phyloP scores from a whole-genome alignment of 495 filamentous ascomycete genomes.

The Daldinia grandis region DNA sequence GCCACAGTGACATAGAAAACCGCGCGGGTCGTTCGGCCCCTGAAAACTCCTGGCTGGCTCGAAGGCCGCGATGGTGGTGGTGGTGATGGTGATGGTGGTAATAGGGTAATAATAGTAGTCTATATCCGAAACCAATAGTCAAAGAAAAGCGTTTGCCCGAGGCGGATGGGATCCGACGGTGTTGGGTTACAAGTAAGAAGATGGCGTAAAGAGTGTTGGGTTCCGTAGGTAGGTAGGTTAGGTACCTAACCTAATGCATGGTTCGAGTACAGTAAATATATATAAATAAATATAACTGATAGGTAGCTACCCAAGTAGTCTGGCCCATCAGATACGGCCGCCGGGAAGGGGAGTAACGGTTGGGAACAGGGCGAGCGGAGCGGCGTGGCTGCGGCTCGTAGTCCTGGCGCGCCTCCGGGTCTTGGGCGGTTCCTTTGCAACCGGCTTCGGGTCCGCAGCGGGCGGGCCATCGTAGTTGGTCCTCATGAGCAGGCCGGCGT shows the following conservation, averaged over 20 bases:
- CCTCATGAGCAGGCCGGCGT: constrained; percentile 37
- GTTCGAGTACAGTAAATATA: constrained; percentile 10
- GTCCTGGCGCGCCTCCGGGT: constrained; percentile 45
- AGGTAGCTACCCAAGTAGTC: background rate
- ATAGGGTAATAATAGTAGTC: background rate
- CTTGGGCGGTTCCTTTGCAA: constrained; percentile 29
- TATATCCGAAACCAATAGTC: constrained; percentile 23
- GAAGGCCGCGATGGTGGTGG: constrained; percentile 8
- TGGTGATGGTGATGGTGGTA: background rate
- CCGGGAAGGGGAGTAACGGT: constrained; percentile 11
- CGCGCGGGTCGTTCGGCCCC: background rate
- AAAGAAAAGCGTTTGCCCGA: constrained; percentile 17
- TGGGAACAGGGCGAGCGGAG: constrained; percentile 45
- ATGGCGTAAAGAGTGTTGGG: constrained; percentile 17
- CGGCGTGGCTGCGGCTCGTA: constrained; percentile 41
- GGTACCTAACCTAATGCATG: background rate
- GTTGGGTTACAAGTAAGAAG: background rate
- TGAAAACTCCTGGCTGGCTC: constrained; percentile 11
- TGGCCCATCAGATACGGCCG: constrained; percentile 18
- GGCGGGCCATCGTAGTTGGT: constrained; percentile 17
- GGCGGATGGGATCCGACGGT: background rate
- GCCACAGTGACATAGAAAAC: background rate
- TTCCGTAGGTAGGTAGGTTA: background rate
- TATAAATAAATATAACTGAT: background rate
- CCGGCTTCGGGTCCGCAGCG: constrained; percentile 12